Evolutionary conservation across 495 filamentous ascomycete genomes (phyloP).

Genomic region (Annulohypoxylon bovei): DNA sequence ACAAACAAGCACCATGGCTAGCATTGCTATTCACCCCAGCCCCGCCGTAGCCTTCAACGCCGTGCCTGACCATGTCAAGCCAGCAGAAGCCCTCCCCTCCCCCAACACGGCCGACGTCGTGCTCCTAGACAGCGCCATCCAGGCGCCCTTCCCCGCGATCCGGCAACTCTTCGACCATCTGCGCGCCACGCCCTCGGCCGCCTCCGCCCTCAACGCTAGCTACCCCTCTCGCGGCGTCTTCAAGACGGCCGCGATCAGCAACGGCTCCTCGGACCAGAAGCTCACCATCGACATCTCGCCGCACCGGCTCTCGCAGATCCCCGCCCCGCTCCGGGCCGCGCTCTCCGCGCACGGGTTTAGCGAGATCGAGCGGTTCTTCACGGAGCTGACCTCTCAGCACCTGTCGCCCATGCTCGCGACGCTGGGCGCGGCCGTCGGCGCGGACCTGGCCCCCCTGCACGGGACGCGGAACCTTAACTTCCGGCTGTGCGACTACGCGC

Average conservation of each 20-base stretch:
- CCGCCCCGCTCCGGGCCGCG: neutral
- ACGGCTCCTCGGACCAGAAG: neutral
- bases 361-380: neutral
- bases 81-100: neutral
- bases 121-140: neutral
- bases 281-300: neutral
- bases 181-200: neutral
- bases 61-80: neutral
- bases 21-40: neutral
- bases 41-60: neutral
- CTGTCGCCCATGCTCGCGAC: neutral
- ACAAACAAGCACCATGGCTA: neutral
- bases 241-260: neutral
- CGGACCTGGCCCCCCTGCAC: neutral
- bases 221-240: neutral
- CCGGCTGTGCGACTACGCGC: neutral
- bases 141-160: neutral
- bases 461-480: neutral
- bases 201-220: neutral
- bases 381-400: neutral
- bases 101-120: neutral
- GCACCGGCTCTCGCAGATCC: neutral
- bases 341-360: neutral
- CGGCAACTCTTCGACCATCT: neutral
- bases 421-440: neutral